Evolutionary conservation across 2,329 filamentous ascomycete genomes (phyloP), one percentile per base, ranked within the genome.

Genomic region (Emericellopsis atlantica): DNA sequence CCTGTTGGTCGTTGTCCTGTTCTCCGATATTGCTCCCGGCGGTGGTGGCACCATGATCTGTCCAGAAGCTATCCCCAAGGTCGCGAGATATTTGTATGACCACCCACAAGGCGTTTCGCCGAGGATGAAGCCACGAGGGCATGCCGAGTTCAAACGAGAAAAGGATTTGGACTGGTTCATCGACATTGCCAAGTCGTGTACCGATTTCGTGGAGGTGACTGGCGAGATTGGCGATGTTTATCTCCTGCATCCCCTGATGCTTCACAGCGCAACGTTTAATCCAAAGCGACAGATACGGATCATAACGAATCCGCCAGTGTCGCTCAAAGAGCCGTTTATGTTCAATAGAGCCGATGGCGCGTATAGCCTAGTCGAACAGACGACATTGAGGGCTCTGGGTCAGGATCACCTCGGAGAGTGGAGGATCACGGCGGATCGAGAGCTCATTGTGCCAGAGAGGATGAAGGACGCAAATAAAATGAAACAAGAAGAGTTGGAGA

Each of bases 31-130:
- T 40, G 58, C 62, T 8, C 57, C 71, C 0, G 65, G 68, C 29
- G 79, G 75, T 5, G 81, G 81, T 22, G 81, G 75, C 4, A 84
- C 80, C 0, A 65, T 76, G 51, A 69, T 84, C 37, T 81, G 77
- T 49, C 71, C 76, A 0, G 65, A 70, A 40, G 77, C 71, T 0
- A 75, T 81, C 39, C 63, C 66, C 4, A 56, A 61, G 23, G 63
- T 84, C 3, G 79, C 79, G 1, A 60, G 62, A 43, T 70, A 79
- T 48, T 71, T 72, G 49, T 65, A 74, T 46, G 67, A 73, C 3
- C 70, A 84, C 49, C 78, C 79, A 0, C 73, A 76, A 46, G 81
- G 81, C 1, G 74, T 83, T 18, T 74, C 69, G 23, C 78, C 79
- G n/a, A 67, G 71, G 33, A 81, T 84, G 77, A 65, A 65, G 16